These are phyloP conservation scores for Begonia peltatifolia DNA, from an alignment of 306 rosid species.

Conservation along the genomic window DNA sequence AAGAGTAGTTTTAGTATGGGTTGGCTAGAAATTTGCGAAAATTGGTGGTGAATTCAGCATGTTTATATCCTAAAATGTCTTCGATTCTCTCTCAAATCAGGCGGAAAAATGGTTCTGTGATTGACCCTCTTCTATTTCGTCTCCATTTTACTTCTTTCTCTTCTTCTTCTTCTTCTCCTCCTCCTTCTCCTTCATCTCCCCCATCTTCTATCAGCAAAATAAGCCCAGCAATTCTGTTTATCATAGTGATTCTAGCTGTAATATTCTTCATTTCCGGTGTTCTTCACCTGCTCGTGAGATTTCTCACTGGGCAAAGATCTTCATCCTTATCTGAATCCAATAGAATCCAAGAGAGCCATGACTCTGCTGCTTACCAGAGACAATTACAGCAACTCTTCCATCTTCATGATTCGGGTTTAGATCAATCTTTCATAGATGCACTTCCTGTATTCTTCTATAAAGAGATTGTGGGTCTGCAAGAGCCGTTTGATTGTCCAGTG, in stretches of 20 bases:
- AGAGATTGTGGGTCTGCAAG: slow-evolving; percentile 47
- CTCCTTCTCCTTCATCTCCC: slow-evolving; percentile 10
- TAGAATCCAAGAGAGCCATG: slow-evolving; percentile 29
- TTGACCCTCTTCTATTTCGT: slow-evolving; percentile 26
- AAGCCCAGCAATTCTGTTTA: slow-evolving; percentile 45
- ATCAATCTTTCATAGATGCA: slow-evolving; percentile 50
- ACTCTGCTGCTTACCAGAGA: slow-evolving; percentile 47
- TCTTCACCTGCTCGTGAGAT: slow-evolving; percentile 49
- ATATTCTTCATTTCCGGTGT: slow-evolving; percentile 58
- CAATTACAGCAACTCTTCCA: slow-evolving; percentile 84
- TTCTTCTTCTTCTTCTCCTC: slow-evolving; percentile 10
- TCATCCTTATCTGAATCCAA: slow-evolving; percentile 39
- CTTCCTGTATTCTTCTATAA: slow-evolving; percentile 57
- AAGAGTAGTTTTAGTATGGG: slow-evolving; percentile 9
- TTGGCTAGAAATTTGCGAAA: slow-evolving; percentile 4
- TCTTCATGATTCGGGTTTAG: slow-evolving; percentile 68
- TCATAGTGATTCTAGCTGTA: slow-evolving; percentile 50
- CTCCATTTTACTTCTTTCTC: slow-evolving; percentile 15
- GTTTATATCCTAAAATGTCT: slow-evolving; percentile 39
- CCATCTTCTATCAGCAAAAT: slow-evolving; percentile 39
- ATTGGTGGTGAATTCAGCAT: slow-evolving; percentile 16
- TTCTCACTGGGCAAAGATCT: slow-evolving; percentile 31
- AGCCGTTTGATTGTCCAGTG: slow-evolving; percentile 78
- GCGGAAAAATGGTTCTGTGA: slow-evolving; percentile 18
- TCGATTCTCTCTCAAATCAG: slow-evolving; percentile 35